Percentiles rank a stretch among this genome's conserved stretches.
Evolutionary conservation across 2,329 filamentous ascomycete genomes (phyloP).

Genomic region (Reticulascus tulasneorum): DNA sequence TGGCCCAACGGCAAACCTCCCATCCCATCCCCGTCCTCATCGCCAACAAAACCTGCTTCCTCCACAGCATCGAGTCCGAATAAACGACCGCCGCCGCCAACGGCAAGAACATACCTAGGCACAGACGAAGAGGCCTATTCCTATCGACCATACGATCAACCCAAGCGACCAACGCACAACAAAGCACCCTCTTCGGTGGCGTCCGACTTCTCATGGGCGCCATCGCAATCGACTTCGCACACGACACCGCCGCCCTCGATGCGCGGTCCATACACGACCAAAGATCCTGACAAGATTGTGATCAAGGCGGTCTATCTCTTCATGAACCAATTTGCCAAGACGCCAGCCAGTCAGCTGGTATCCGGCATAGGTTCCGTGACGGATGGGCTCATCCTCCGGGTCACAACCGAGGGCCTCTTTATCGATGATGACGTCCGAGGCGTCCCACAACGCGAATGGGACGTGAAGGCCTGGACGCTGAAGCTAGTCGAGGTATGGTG

Average conservation of each 20-base stretch:
- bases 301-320: constrained; percentile 92
- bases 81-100: constrained; percentile 43
- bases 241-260: constrained; percentile 80
- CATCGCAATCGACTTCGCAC: constrained; percentile 76
- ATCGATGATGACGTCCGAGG: constrained; percentile 92
- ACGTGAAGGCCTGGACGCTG: constrained; percentile 96
- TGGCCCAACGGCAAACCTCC: constrained; percentile 61
- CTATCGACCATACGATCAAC: constrained; percentile 72
- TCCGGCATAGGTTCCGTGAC: constrained; percentile 82
- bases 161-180: constrained; percentile 48
- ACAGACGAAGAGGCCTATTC: constrained; percentile 67
- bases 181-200: constrained; percentile 62
- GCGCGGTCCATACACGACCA: constrained; percentile 76
- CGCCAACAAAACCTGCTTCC: constrained; percentile 24
- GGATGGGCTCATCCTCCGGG: constrained; percentile 85
- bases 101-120: constrained; percentile 55
- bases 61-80: constrained; percentile 21
- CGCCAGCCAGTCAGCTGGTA: constrained; percentile 85
- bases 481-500: constrained; percentile 89
- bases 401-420: constrained; percentile 91
- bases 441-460: constrained; percentile 96
- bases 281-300: constrained; percentile 92
- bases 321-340: constrained; percentile 82
- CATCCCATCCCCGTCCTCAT: constrained; percentile 25
- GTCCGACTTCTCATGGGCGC: constrained; percentile 83